Evolutionary conservation across 1,284 basidiomycete species (phyloP), one percentile per base, ranked within the genome.

Genomic region (Ceratobasidium theobromae): DNA sequence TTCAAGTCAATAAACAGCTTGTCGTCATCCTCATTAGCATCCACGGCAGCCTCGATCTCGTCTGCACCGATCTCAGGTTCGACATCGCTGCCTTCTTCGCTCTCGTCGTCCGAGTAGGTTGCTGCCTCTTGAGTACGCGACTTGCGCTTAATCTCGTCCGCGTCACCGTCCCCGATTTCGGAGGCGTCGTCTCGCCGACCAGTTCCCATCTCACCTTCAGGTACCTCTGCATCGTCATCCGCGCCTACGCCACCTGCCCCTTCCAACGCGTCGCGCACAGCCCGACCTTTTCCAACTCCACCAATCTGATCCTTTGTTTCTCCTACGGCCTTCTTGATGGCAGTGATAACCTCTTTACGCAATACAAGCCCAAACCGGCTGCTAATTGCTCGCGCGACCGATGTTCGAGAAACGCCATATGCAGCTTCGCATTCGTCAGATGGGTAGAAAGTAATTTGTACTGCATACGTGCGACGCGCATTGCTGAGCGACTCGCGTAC

Each of bases 401-500:
- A 89, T 27, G 79, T 73, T 0, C 87, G 83, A 35, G 84, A 82
- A 46, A 95, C 84, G 71, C 91, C 88, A 78, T 98, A 94, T 77
- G 98, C 96, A 45, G 86, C 80, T 58, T 79, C 76, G 76, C 96
- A 98, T 75, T 99, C 95, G 45, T 85, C 82, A 66, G 83, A 81
- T 0, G 95, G 94, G 80, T 93, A 99, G 77, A 99, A 91, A 67
- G 84, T 80, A 71, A 99, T 84, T 43, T 88, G 80, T 67, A 99
- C 85, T 1, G 83, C 88, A 80, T 95, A 98, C 52, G 83, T 79
- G 57, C 84, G 81, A 48, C 85, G 85, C 72, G 89, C 87, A 54
- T 84, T 81, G 30, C 83, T 83, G 33, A 98, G 81, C 41, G 83
- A 82, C 76, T 99, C 96, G 54, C 80, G 33, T 30, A 99, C 95